Evolutionary conservation across 2,329 filamentous ascomycete species (phyloP), one percentile per base, ranked within the genome.

Genomic region (Septoria linicola): DNA sequence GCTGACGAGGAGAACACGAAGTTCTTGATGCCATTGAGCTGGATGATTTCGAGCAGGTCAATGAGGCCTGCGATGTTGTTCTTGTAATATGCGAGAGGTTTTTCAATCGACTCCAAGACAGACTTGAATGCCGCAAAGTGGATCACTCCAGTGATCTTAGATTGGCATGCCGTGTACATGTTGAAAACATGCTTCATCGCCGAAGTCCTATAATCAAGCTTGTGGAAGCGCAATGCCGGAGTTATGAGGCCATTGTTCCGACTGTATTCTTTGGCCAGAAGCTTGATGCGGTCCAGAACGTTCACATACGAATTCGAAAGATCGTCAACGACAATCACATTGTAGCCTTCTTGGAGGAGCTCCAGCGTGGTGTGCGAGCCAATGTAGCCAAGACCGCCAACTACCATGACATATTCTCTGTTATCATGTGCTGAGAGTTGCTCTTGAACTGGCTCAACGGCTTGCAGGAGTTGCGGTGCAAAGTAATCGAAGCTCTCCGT

Each of bases 61-160:
- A 86, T 73, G 4, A 86, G 70, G 0, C 83, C 83, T 59, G 77
- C 79, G 25, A 86, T 81, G 54, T 87, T 87, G 72, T 86, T 87
- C 53, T 76, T 75, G 67, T 86, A 87, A 68, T 87, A 87, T 52
- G 78, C 77, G 49, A 86, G 67, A 0, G 83, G 83, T 51, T 74
- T 70, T 20, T 70, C 67, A 54, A 85, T 84, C 36, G 80, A 84
- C 59, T 87, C 82, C 20, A 77, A 77, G 0, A 85, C 82, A 2
- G 82, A 81, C 65, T 86, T 86, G 72, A 80, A 80, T 1, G 83
- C 83, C 11, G 83, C 83, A 58, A 86, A 86, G 62, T 87, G 83
- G 51, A 87, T 84, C n/a, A 86, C 81, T 1, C 81, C 82, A 0
- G 72, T 70, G 54, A 85, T 83, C 23, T 70, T 74, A 2, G 80